Base-by-base conservation (phyloP, 1,139 yeast species). In the Geotrichum armillariae region DNA sequence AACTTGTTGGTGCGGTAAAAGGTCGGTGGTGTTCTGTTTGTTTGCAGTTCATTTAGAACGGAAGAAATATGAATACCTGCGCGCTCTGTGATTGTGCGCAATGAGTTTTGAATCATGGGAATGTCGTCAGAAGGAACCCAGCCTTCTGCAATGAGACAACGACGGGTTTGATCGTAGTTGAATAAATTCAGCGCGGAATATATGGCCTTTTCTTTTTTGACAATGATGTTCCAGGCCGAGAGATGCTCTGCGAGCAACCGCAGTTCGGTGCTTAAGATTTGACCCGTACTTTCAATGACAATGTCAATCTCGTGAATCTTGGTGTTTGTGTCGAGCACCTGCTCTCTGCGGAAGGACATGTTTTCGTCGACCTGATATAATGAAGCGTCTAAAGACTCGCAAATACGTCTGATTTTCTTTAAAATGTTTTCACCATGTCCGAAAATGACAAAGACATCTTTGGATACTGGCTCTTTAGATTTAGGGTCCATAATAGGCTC, bases 61-160 rank as follows among this genome's bases (percentile, higher is more conserved):
- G 94, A 80, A 27, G 91, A 88, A 27, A 84, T 73, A 48, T 79
- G 79, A 33, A 77, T 67, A 16, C 83, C 80, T 33, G 80, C 73
- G 38, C 71, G 66, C 51, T 79, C 83, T n/a, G 89, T 76, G 32
- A 83, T 77, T 50, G 76, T 78, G 53, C 80, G 72, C 29, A 89
- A 66, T 2, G 77, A 68, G 18, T 66, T 61, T 60, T 77, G 77
- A 33, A 80, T 69, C 7, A 63, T 55, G 4, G 67, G 66, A 32
- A 83, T 64, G 53, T 79, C 83, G 56, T 74, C 75, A 25, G 71
- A 66, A 44, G 95, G 95, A 33, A 90, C 78, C 99, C 99, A 93
- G 29, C 98, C 99, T 73, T 93, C 99, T n/a, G 95, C 98, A 53
- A 93, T 89, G 50, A 93, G 73, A 54, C 95, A 86, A 61, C 93